Conservation (phyloP, 306 rosid genomes). For the Fragaria ananassa region DNA sequence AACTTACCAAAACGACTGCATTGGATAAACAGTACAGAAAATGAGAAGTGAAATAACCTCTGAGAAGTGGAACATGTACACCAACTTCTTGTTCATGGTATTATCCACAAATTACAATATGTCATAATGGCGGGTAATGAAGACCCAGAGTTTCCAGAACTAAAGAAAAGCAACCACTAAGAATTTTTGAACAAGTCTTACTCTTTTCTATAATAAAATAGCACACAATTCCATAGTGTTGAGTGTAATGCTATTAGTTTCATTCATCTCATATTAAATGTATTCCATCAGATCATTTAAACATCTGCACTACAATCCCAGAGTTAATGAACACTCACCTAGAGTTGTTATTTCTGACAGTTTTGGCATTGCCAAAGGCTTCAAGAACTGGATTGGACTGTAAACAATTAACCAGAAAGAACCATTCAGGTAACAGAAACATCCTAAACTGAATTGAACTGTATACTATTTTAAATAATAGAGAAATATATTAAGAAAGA, state of each 20-base stretch:
- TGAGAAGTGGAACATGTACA: slow-evolving; percentile 24
- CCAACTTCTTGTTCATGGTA: neutral
- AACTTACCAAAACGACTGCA: slow-evolving; percentile 99
- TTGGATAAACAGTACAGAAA: slow-evolving; percentile 32
- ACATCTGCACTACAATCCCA: neutral
- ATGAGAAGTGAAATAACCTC: slow-evolving; percentile 18
- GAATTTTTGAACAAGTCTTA: neutral
- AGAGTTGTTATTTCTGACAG: slow-evolving; percentile 96
- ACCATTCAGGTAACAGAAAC: slow-evolving; percentile 32
- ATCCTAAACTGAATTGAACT: neutral
- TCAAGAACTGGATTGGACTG: slow-evolving; percentile 99
- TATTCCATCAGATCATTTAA: slow-evolving; percentile 6
- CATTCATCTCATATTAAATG: neutral
- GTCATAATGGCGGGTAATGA: slow-evolving; percentile 17
- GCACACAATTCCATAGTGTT: neutral
- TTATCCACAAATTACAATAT: neutral
- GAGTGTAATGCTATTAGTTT: neutral
- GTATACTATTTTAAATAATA: slow-evolving; percentile 9
- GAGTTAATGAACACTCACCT: slow-evolving; percentile 55
- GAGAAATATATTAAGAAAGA: slow-evolving; percentile 13
- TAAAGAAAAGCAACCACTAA: slow-evolving; percentile 18
- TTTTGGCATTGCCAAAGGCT: slow-evolving; percentile 99
- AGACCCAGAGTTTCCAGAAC: slow-evolving; percentile 21
- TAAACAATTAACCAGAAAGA: slow-evolving; percentile 33
- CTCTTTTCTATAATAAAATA: neutral